Conservation (phyloP, 192 early-diverging fungal species). For the Backusella mclennaniae region DNA sequence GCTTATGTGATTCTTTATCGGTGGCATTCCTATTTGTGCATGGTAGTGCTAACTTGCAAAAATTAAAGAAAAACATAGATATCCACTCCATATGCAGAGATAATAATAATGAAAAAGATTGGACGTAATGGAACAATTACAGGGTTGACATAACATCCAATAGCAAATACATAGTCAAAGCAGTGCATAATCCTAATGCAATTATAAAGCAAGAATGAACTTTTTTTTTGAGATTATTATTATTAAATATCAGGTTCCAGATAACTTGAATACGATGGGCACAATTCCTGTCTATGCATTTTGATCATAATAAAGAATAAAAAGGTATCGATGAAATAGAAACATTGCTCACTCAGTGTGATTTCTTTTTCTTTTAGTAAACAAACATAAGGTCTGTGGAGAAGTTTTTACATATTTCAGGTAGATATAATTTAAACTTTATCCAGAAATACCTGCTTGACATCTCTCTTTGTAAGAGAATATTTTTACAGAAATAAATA, state of each 20-base stretch:
- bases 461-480: background rate
- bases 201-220: background rate
- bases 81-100: too few relatives aligned
- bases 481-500: background rate
- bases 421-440: background rate
- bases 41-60: background rate
- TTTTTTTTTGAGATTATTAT: too few relatives aligned
- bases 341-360: background rate
- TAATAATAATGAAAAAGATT: too few relatives aligned
- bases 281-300: background rate
- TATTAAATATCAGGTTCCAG: background rate
- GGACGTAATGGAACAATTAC: too few relatives aligned
- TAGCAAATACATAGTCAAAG: too few relatives aligned
- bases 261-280: background rate
- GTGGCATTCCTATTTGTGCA: background rate
- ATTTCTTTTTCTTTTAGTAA: background rate
- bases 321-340: too few relatives aligned
- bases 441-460: background rate
- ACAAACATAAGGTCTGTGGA: background rate
- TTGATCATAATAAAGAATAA: background rate
- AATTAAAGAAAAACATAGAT: background rate
- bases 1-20: background rate
- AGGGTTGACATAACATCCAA: too few relatives aligned
- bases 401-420: background rate
- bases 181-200: background rate